Conservation (phyloP, 1,284 basidiomycete genomes). For the Ustilago xerochloae region DNA sequence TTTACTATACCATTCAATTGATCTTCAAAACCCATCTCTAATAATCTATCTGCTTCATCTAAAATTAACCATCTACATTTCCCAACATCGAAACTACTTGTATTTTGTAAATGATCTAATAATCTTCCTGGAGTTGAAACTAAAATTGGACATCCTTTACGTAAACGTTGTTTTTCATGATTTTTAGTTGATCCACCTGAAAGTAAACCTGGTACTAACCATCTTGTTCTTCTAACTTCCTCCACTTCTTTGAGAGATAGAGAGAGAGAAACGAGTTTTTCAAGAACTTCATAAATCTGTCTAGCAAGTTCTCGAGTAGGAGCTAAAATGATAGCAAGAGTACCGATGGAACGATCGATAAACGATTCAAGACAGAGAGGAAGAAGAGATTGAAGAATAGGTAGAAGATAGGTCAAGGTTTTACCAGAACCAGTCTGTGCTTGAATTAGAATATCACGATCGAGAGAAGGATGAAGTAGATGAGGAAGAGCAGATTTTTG, state of each 20-base stretch:
- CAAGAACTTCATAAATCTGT: constrained; percentile 83
- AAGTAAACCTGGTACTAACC: constrained; percentile 92
- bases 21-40: constrained; percentile 74
- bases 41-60: constrained; percentile 92
- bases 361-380: constrained; percentile 80
- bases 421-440: constrained; percentile 99
- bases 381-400: constrained; percentile 92
- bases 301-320: constrained; percentile 95
- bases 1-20: constrained; percentile 79
- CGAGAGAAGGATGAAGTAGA: constrained; percentile 71
- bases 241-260: constrained; percentile 74
- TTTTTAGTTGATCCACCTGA: constrained; percentile 79
- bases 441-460: constrained; percentile 91
- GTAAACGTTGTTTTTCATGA: constrained; percentile 79
- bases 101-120: constrained; percentile 82
- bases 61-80: constrained; percentile 96
- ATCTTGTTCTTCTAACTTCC: constrained; percentile 72
- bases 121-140: constrained; percentile 79
- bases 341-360: constrained; percentile 81
- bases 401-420: constrained; percentile 92
- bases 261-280: constrained; percentile 73
- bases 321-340: constrained; percentile 91
- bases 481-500: constrained; percentile 84
- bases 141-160: constrained; percentile 79
- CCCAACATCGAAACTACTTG: constrained; percentile 86